Evolutionary conservation across 2,329 filamentous ascomycete genomes (phyloP).

Genomic region (Triangularia setosa): DNA sequence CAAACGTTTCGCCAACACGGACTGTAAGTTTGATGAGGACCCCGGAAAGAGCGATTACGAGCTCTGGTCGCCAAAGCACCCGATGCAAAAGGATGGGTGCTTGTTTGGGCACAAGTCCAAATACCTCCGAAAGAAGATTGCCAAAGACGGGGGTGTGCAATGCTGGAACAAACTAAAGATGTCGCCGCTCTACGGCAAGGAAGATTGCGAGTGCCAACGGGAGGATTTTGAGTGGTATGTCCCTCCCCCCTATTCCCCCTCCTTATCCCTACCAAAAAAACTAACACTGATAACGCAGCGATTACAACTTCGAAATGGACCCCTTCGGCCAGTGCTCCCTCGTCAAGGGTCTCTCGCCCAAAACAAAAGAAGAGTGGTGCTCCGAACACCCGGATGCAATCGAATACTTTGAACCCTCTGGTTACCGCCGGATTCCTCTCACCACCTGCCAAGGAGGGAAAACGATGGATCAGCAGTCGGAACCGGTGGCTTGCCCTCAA

Average conservation of each 20-base stretch:
- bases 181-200: constrained; percentile 65
- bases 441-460: constrained; percentile 78
- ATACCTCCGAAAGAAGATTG: constrained; percentile 80
- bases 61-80: constrained; percentile 84
- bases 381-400: constrained; percentile 60
- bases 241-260: background rate
- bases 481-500: constrained; percentile 62
- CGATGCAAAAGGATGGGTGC: constrained; percentile 71
- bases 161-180: constrained; percentile 81
- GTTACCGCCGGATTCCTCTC: constrained; percentile 84
- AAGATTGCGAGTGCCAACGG: constrained; percentile 79
- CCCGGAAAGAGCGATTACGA: constrained; percentile 65
- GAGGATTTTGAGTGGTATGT: constrained; percentile 89
- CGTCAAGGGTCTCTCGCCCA: constrained; percentile 66
- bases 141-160: constrained; percentile 49
- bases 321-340: constrained; percentile 72
- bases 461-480: constrained; percentile 65
- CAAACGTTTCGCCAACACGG: constrained; percentile 67
- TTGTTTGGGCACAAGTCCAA: constrained; percentile 87
- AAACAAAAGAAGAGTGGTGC: constrained; percentile 49
- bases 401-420: constrained; percentile 80
- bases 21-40: constrained; percentile 63
- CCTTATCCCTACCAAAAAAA: background rate
- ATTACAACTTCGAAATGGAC: constrained; percentile 88
- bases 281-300: constrained; percentile 51